Base-by-base conservation (phyloP, 345 rosid species). In the Triadica sebifera region DNA sequence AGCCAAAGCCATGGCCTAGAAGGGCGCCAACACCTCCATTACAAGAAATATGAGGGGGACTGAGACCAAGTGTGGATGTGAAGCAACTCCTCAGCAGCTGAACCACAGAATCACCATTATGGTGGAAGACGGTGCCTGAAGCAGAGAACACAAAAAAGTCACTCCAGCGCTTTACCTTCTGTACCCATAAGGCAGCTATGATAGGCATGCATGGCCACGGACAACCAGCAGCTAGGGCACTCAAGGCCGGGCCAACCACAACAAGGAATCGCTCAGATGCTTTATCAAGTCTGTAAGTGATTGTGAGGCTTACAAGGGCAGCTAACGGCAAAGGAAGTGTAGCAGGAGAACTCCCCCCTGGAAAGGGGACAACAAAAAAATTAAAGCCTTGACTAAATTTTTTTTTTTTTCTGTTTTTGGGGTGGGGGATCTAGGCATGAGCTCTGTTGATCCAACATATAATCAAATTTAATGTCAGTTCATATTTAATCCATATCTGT, bases 191-290 rank as follows among this genome's bases (percentile, higher is more conserved):
- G 16, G 99, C 86, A 65, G 91, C 68, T 79, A 91, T 74, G 66
- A 95, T 90, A 43, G 99, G 97, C 97, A 91, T 87, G 90, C 93
- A 91, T 62, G 98, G 99, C 99, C 99, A 95, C 37, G 97, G 98
- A 76, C 99, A 95, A 75, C 97, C 84, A 25, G 89, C 85, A 66
- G 91, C 97, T 50, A 95, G 96, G 66, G 94, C 79, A 74, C 78
- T 94, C 77, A 95, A 78, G 61, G 96, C 92, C 17, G 93, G 90
- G 71, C 86, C 98, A 46, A 91, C 75, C 37, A 93, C 77, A 34
- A 81, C 71, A 43, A 93, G 94, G 79, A 79, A 84, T 20, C 96
- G 89, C 47, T 93, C 96, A n/a, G 97, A 80, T 65, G 80, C 85
- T 85, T 87, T 91, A 78, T 91, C 98, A 5, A 95, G 93, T 81